Conservation (phyloP, 164 flowering plant species). For the Vitis riparia region DNA sequence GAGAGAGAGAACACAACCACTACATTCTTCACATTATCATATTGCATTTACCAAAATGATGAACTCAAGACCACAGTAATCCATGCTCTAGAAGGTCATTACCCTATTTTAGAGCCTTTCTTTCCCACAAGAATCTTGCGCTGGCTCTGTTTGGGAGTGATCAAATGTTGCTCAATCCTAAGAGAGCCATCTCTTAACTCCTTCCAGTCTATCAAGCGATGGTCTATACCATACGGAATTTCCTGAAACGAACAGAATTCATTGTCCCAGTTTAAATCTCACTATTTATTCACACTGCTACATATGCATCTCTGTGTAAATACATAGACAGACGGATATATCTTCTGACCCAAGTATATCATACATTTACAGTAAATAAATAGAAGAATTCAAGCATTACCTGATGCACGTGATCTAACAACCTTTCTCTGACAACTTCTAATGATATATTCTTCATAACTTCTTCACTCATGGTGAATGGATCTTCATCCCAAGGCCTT, state of each 20-base stretch:
- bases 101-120: constrained; percentile 95
- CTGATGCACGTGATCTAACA: constrained; percentile 90
- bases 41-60: background rate
- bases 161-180: constrained; percentile 84
- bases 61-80: background rate
- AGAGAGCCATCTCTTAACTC: constrained; percentile 89
- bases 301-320: too few relatives aligned
- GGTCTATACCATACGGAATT: constrained; percentile 84
- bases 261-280: background rate
- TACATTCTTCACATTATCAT: background rate
- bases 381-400: constrained; percentile 29
- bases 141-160: constrained; percentile 73
- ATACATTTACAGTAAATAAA: background rate
- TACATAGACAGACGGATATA: too few relatives aligned
- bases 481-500: constrained; percentile 98
- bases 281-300: too few relatives aligned
- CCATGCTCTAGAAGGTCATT: constrained; percentile 8
- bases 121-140: constrained; percentile 92
- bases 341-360: background rate
- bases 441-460: constrained; percentile 82
- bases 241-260: constrained; percentile 51
- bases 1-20: background rate
- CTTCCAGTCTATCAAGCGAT: constrained; percentile 86
- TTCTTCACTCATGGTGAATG: constrained; percentile 70
- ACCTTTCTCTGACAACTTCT: constrained; percentile 89